Percentiles rank a stretch among this genome's conserved stretches.
Conservation (phyloP, 1,284 basidiomycete species). For the Leccinum huronense region DNA sequence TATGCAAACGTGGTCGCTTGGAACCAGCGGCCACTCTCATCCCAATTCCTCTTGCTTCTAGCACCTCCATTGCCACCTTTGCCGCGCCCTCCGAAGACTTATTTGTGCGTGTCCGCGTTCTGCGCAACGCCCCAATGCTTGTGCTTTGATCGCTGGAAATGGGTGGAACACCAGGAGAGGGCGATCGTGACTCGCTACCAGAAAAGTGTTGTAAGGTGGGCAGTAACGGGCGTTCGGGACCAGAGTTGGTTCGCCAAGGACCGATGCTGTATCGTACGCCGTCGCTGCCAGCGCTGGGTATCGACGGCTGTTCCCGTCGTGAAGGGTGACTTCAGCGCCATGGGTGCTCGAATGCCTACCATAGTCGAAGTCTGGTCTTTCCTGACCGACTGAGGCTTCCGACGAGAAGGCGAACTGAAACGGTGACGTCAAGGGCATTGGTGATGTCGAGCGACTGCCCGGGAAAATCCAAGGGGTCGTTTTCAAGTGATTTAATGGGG, state of each 20-base stretch:
- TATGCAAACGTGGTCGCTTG: conserved; percentile 58
- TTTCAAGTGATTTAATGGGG: conserved; percentile 52
- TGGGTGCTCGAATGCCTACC: conserved; percentile 54
- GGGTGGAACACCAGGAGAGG: conserved; percentile 58
- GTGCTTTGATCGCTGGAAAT: conserved; percentile 80
- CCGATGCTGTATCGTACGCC: conserved; percentile 58
- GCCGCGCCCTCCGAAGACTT: conserved; percentile 68
- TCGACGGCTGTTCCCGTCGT: conserved; percentile 65
- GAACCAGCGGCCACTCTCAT: conserved; percentile 50
- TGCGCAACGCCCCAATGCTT: conserved; percentile 76
- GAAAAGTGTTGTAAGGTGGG: conserved; percentile 51
- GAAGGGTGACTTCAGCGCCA: conserved; percentile 60
- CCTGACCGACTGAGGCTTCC: conserved; percentile 50
- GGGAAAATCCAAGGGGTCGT: conserved; percentile 63
- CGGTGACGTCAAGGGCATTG: conserved; percentile 59
- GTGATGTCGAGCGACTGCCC: conserved; percentile 69
- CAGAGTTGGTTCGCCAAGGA: conserved; percentile 47
- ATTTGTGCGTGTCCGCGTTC: conserved; percentile 70
- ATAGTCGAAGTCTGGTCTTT: conserved; percentile 62
- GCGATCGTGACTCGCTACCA: conserved; percentile 62
- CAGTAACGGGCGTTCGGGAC: conserved; percentile 50
- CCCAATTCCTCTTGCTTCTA: conserved; percentile 72
- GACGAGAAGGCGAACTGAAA: conserved; percentile 62
- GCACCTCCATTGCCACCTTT: conserved; percentile 72
- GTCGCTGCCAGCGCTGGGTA: conserved; percentile 48